Evolutionary conservation across 129 eudicot genomes (phyloP), one percentile per base, ranked within the genome.

Genomic region (Flaveria brownii): DNA sequence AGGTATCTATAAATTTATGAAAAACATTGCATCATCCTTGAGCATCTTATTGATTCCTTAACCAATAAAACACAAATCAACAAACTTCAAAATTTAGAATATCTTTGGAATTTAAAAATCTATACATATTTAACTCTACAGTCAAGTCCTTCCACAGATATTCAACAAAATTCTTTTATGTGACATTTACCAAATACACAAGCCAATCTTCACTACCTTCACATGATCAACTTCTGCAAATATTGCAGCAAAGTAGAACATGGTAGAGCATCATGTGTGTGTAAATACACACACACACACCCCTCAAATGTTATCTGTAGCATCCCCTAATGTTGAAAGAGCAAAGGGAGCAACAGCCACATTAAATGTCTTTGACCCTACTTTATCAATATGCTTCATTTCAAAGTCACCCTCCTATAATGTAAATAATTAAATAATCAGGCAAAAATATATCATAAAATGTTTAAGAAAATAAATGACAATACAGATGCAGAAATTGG

Each of bases 371-470:
- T 75, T 76, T 72, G 93, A 73, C 4, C 87, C 88, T 60, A 83
- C 91, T 88, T 74, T 81, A 80, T 92, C 98, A 28, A 90, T 85
- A 80, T 92, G 91, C 82, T 89, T 89, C 97, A 92, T 89, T 90
- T 92, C 98, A 74, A 82, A 92, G 68, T 87, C 92, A 46, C 98
- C 97, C 61, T 92, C 98, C 96, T 92, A 82, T 30, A 70, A 75
- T 71, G 67, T 71, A 30, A 79, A 26, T 41, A 71, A n/a, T 42
- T 72, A 36, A 39, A 64, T 1, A 15, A 7, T 6, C 22, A 25
- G 11, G 23, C 25, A 45, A 59, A 49, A 54, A 61, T 12, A 0
- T 9, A 1, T n/a, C 25, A 45, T 6, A 9, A 59, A 43, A 20
- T 25, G 50, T 43, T 17, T 4, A 12, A 22, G 13, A 7, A 30